A percentile compares a stretch with the other conserved stretches of the same genome.
Evolutionary conservation across 1,139 yeast genomes (phyloP).

Genomic region (Suhomyces maxii): DNA sequence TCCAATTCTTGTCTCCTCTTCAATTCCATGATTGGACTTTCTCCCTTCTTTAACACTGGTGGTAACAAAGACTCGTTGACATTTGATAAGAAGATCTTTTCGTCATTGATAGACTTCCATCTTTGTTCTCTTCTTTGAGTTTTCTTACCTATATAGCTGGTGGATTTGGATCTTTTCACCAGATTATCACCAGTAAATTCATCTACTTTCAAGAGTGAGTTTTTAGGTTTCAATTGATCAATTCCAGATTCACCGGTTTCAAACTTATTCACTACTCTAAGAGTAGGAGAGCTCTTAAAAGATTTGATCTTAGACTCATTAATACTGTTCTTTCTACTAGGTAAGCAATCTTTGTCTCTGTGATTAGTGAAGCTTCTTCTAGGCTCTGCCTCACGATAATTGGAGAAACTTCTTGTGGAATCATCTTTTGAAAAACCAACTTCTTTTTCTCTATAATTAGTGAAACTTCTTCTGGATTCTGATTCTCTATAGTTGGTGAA

Average conservation of each 20-base stretch:
- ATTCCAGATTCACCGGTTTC: neutral
- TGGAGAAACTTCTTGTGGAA: neutral
- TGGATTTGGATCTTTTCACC: constrained; percentile 28
- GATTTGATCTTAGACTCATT: constrained; percentile 1
- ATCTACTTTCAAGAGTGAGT: constrained; percentile 11
- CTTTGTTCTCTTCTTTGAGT: constrained; percentile 20
- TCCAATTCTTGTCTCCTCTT: constrained; percentile 24
- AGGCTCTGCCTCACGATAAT: neutral
- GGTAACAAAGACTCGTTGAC: constrained; percentile 38
- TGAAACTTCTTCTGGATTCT: constrained; percentile 2
- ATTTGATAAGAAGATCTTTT: constrained; percentile 30
- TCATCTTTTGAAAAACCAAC: neutral
- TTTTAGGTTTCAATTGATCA: constrained; percentile 6
- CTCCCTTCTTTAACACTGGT: constrained; percentile 35
- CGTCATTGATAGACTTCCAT: constrained; percentile 35
- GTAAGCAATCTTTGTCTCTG: constrained; percentile 1
- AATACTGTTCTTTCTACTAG: neutral
- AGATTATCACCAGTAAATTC: constrained; percentile 1
- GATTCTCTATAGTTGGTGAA: neutral
- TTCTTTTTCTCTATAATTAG: constrained; percentile 7
- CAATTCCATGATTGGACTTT: constrained; percentile 32
- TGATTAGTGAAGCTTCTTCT: constrained; percentile 8
- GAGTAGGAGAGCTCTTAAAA: constrained; percentile 6
- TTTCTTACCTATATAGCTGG: constrained; percentile 21
- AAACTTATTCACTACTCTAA: neutral